Evolutionary conservation across 2,329 filamentous ascomycete species (phyloP), one percentile per base, ranked within the genome.

Genomic region (Dissoconium aciculare): DNA sequence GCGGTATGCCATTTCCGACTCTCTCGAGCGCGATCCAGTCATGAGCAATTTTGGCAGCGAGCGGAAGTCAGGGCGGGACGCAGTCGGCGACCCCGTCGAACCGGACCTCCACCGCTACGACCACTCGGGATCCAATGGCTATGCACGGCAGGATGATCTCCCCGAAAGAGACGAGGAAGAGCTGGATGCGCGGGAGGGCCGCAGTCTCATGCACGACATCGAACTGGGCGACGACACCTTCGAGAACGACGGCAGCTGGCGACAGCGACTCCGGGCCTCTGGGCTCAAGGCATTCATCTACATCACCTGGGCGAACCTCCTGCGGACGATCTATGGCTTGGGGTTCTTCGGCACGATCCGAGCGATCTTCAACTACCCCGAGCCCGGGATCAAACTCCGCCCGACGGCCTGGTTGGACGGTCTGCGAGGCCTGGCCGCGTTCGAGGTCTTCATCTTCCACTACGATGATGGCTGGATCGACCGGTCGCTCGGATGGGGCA

Each of bases 361-460:
- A 8, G 19, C 8, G 8, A 23, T 38, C 16, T 38, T 38, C 33
- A 35, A 38, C 27, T 38, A 38, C 14, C 34, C 34, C 10, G 30
- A 32, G 15, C 27, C 36, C 5, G 36, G 16, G 5, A 9, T 33
- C 15, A 13, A 36, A 21, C 21, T 26, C 2, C 29, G 36, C 4
- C 26, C 24, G 12, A 44, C 41, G 8, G 40, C 38, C 5, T 44
- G 39, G 33, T 41, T 46, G 5, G 43, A 46, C 26, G 43, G 37
- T 5, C 36, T 46, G 21, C 39, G 43, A 6, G 43, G 41, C 5
- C 27, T 41, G 4, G 43, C 43, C 3, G 41, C 43, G 1, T 39
- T 42, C 12, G 32, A 40, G 12, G 43, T 46, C 31, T 42, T 41
- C 31, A 31, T 44, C 30, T 44, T 36, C 31, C 43, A 46, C 33